Evolutionary conservation across 2,329 filamentous ascomycete species (phyloP), one percentile per base, ranked within the genome.

Genomic region (Zymoseptoria passerinii): DNA sequence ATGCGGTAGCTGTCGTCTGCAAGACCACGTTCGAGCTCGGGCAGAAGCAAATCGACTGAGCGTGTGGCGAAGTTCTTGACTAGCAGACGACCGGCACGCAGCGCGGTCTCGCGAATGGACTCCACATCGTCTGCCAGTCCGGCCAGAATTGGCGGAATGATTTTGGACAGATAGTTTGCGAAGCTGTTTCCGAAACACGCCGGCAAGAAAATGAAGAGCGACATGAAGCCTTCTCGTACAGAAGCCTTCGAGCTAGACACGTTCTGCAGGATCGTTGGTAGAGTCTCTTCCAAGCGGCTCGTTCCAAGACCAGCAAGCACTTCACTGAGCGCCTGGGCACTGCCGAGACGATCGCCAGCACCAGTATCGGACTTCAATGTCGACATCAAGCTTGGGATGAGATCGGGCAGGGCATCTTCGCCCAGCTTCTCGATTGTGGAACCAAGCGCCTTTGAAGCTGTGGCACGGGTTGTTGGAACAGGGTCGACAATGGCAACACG

Each of bases 161-260:
- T 96, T 71, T 87, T 91, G 75, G 87, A 90, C 61, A 99, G 86
- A 71, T 99, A 99, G 71, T 90, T 91, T 66, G 94, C 88, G 70
- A 99, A 99, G 74, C 92, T 95, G 81, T 99, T 99, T 69, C 94
- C 94, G 69, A 99, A 99, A 77, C 94, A 99, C 55, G 96, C 94
- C 10, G 94, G 94, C 77, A 99, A 84, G 82, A 96, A 99, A 66
- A 99, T 97, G 76, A 99, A 99, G 48, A 99, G 82, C 7, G 94
- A 96, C 94, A 99, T 99, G 78, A 99, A 99, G 51, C 94, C 94
- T 79, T 99, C 94, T 68, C 94, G 86, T 63, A 99, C 90, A 56
- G 91, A 85, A 18, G 94, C 73, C 75, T 96, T 96, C 66, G 87
- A 84, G 68, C 92, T 97, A 66, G 90, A 86, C 65, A 96, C 92